A percentile compares a stretch with the other conserved stretches of the same genome.
These are phyloP conservation scores for Aeminium ludgeri DNA, from an alignment of 495 filamentous ascomycete genomes.

Conservation along the genomic window DNA sequence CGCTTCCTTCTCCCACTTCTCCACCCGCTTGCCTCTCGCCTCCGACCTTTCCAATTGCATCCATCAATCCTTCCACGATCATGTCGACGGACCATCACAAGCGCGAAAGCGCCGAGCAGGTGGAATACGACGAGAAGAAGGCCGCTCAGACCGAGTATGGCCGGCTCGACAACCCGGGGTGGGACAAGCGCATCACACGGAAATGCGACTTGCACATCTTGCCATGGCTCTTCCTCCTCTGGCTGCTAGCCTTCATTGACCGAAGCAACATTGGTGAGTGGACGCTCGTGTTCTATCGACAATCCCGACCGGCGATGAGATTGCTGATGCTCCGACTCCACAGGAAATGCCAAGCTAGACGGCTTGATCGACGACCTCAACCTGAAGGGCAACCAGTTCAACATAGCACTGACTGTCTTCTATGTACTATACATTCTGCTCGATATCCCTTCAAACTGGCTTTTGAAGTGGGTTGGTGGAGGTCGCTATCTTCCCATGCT, in stretches of 20 bases:
- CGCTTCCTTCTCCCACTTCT: no score
- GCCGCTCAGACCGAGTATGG: no score
- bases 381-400: constrained; percentile 28
- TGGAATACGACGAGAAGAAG: neutral
- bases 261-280: constrained; percentile 34
- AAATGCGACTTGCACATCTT: constrained; percentile 29
- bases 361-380: constrained; percentile 28
- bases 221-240: constrained; percentile 35
- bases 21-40: no score
- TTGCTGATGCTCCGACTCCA: neutral
- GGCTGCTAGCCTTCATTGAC: constrained; percentile 38
- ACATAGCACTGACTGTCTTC: constrained; percentile 32
- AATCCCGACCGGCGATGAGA: neutral
- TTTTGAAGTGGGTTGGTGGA: constrained; percentile 25
- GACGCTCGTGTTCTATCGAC: constrained; percentile 15
- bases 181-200: constrained; percentile 22
- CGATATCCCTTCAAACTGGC: constrained; percentile 32
- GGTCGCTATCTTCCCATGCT: constrained; percentile 20
- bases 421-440: constrained; percentile 35
- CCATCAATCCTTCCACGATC: neutral
- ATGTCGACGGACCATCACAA: neutral
- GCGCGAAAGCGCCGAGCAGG: neutral
- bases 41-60: no score
- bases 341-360: constrained; percentile 24
- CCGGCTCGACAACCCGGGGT: constrained; percentile 8